phyloP scores from a whole-genome alignment of 2,329 filamentous ascomycete species.

The Trichoderma endophyticum region DNA sequence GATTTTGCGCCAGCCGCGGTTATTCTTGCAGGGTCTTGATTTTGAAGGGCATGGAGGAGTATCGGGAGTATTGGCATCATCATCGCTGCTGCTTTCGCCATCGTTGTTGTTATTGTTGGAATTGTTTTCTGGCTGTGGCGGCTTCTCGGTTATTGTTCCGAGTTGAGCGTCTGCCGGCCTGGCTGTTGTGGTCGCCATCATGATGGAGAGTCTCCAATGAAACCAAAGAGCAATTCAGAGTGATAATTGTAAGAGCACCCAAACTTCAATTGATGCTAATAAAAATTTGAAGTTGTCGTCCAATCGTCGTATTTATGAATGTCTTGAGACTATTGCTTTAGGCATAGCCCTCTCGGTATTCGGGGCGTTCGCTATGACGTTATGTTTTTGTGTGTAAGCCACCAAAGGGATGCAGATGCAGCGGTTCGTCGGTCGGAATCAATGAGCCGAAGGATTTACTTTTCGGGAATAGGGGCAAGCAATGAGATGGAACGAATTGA shows the following conservation, averaged over 20 bases:
- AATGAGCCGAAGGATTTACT: neutral
- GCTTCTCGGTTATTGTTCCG: neutral
- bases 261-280: neutral
- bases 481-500: neutral
- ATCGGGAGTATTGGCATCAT: neutral
- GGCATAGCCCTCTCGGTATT: neutral
- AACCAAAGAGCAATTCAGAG: neutral
- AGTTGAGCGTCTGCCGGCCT: neutral
- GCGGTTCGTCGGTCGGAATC: neutral
- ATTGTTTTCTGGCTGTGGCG: constrained; percentile 11
- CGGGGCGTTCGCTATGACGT: neutral
- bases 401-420: neutral
- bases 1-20: constrained; percentile 43
- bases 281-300: neutral
- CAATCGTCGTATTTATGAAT: neutral
- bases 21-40: constrained; percentile 31
- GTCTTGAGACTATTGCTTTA: neutral
- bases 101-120: neutral
- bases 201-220: neutral
- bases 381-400: neutral
- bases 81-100: neutral
- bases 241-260: neutral
- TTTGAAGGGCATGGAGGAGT: constrained; percentile 1
- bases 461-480: neutral
- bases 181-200: constrained; percentile 9